Evolutionary conservation across 257 asterid genomes (phyloP), one percentile per base, ranked within the genome.

Genomic region (Ligustrum vulgare): DNA sequence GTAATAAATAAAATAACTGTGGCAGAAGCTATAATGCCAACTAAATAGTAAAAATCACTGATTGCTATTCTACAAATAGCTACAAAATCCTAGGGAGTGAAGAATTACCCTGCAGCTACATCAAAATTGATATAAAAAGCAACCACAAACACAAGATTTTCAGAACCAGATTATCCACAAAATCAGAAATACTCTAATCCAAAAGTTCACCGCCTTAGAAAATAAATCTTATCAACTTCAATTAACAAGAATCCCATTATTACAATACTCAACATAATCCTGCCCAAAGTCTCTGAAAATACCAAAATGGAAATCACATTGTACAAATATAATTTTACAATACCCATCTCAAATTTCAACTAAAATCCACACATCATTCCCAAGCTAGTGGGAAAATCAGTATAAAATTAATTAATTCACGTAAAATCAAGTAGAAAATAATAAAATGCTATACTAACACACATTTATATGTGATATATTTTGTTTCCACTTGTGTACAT

Each of bases 271-370:
- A 67, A 22, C 8, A 72, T 60, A 72, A 31, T 62, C 36, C 33
- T 37, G 18, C 34, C 3, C 20, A 37, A 11, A 6, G 10, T 15
- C 45, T 39, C 66, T 16, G 4, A 22, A 35, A 77, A 70, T 16
- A 64, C 51, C 73, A 67, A 65, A 23, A 73, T 36, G 3, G 39
- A 41, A 71, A 31, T 16, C 64, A 69, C 54, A 20, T 28, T 23
- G 6, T 15, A 16, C 31, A 58, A 23, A 23, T 5, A 9, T 58
- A 6, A n/a, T 25, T 68, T 34, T 2, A 45, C 67, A 35, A 58
- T 49, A 25, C 35, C 28, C 51, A 35, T 69, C 71, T 68, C 68
- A 37, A 82, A 79, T 63, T 36, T 64, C 47, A 72, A 80, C 70
- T 69, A 62, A 72, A 20, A 25, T 70, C 68, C 64, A 2, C 63